Evolutionary conservation across 106 monocot species (phyloP).

Genomic region (Xerophyta viscosa): DNA sequence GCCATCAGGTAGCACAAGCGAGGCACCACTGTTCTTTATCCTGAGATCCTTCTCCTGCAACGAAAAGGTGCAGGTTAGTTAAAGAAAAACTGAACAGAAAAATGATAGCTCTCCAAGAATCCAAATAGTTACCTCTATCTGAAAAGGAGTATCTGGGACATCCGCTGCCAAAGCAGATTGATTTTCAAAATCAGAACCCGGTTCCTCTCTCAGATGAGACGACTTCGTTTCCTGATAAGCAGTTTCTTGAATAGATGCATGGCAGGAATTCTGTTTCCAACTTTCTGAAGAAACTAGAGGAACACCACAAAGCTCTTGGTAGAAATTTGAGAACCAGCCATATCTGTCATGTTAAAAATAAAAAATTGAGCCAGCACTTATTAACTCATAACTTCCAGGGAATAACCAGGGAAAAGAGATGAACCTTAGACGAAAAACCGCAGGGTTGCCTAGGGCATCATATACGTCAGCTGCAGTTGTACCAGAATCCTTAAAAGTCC

Average conservation of each 20-base stretch:
- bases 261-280: too few relatives aligned
- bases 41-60: slow-evolving; percentile 24
- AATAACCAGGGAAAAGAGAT: neutral
- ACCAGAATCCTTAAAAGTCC: slow-evolving; percentile 39
- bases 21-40: slow-evolving; percentile 6
- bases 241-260: neutral
- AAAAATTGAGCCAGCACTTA: too few relatives aligned
- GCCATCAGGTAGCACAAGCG: slow-evolving; percentile 29
- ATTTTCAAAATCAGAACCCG: neutral
- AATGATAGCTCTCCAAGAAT: too few relatives aligned
- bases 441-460: slow-evolving; percentile 40
- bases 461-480: slow-evolving; percentile 48
- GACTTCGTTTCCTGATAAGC: neutral
- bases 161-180: neutral
- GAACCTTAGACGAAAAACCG: slow-evolving; percentile 59
- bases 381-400: too few relatives aligned
- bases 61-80: too few relatives aligned
- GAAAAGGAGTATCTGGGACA: neutral
- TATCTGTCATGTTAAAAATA: slow-evolving; percentile 24
- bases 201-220: neutral
- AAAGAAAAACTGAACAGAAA: too few relatives aligned
- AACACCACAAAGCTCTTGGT: neutral
- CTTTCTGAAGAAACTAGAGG: slow-evolving; percentile 6
- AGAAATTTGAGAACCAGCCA: slow-evolving; percentile 30
- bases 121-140: slow-evolving; percentile 20